Percentiles rank a stretch among this genome's conserved stretches.
These are phyloP conservation scores for Aschersonia sp. DNA, from an alignment of 2,329 filamentous ascomycete genomes.

Conservation along the genomic window DNA sequence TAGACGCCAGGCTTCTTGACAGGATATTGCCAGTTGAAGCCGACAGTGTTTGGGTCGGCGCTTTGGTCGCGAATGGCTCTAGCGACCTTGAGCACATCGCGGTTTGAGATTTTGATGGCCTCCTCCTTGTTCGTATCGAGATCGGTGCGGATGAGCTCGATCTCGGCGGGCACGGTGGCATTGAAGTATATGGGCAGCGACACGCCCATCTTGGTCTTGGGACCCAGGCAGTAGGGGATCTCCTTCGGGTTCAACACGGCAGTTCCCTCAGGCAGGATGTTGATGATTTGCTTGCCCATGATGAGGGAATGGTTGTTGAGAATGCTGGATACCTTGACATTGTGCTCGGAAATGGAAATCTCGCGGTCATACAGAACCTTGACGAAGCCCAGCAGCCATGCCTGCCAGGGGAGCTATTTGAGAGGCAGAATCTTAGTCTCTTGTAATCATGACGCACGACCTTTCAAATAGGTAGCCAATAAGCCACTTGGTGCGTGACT, in stretches of 20 bases:
- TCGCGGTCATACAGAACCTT: constrained; percentile 88
- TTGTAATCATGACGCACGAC: neutral
- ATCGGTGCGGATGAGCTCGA: constrained; percentile 80
- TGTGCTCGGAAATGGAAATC: constrained; percentile 81
- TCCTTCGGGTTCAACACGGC: constrained; percentile 75
- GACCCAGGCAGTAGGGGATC: constrained; percentile 67
- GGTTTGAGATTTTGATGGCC: constrained; percentile 57
- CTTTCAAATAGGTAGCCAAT: neutral
- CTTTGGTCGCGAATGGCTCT: constrained; percentile 52
- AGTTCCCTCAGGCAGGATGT: constrained; percentile 92
- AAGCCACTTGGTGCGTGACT: constrained; percentile 12
- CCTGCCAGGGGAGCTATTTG: constrained; percentile 52
- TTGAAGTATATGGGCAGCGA: constrained; percentile 82
- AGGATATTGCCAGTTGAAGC: constrained; percentile 55
- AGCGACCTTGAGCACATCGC: constrained; percentile 61
- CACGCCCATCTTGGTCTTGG: constrained; percentile 41
- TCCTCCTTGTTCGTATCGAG: constrained; percentile 70
- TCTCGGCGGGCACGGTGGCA: constrained; percentile 73
- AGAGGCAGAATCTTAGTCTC: neutral
- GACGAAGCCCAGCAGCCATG: constrained; percentile 56
- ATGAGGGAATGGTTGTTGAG: constrained; percentile 89
- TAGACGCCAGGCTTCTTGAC: constrained; percentile 85
- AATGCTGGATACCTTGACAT: constrained; percentile 76
- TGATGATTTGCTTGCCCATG: constrained; percentile 90
- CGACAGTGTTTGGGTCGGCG: constrained; percentile 42